Conservation (phyloP, 2,329 filamentous ascomycete species). For the Rasamsonia emersonii region DNA sequence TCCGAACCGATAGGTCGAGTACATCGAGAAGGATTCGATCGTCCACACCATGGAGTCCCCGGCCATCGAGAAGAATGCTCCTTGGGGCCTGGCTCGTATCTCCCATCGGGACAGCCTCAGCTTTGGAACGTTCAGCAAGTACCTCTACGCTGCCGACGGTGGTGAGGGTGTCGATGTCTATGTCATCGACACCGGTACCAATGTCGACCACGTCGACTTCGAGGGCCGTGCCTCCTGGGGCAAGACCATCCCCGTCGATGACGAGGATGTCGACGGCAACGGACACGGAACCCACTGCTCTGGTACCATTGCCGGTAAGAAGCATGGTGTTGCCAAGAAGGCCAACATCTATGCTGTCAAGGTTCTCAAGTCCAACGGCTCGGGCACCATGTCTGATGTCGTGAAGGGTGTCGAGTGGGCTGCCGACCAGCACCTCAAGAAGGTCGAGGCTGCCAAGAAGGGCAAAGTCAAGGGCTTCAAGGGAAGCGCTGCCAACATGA, state of each 20-base stretch:
- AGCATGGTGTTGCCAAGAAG: slow-evolving; percentile 99
- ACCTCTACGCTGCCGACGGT: slow-evolving; percentile 79
- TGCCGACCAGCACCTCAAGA: slow-evolving; percentile 66
- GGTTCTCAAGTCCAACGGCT: slow-evolving; percentile 94
- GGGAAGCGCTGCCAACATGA: slow-evolving; percentile 99
- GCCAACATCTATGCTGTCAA: slow-evolving; percentile 95
- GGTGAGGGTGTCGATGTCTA: slow-evolving; percentile 98
- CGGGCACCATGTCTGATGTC: slow-evolving; percentile 96
- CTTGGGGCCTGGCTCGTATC: slow-evolving; percentile 98
- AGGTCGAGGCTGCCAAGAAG: slow-evolving; percentile 69
- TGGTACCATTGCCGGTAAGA: slow-evolving; percentile 93
- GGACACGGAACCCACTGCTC: slow-evolving; percentile 99
- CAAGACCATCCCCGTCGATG: slow-evolving; percentile 81
- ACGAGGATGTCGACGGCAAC: slow-evolving; percentile 88
- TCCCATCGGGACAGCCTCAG: slow-evolving; percentile 82
- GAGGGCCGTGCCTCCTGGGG: slow-evolving; percentile 94
- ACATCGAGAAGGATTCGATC: slow-evolving; percentile 88
- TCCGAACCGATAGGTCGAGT: slow-evolving; percentile 71
- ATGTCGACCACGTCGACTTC: slow-evolving; percentile 89
- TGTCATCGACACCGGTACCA: slow-evolving; percentile 96
- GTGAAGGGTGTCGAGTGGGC: slow-evolving; percentile 98
- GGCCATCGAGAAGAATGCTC: slow-evolving; percentile 78
- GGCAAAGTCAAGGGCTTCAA: slow-evolving; percentile 96
- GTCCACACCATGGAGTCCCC: slow-evolving; percentile 66
- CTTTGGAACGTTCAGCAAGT: slow-evolving; percentile 97